These are phyloP conservation scores for Vanderwaltozyma polyspora DNA, from an alignment of 805 yeast species.

Conservation along the genomic window DNA sequence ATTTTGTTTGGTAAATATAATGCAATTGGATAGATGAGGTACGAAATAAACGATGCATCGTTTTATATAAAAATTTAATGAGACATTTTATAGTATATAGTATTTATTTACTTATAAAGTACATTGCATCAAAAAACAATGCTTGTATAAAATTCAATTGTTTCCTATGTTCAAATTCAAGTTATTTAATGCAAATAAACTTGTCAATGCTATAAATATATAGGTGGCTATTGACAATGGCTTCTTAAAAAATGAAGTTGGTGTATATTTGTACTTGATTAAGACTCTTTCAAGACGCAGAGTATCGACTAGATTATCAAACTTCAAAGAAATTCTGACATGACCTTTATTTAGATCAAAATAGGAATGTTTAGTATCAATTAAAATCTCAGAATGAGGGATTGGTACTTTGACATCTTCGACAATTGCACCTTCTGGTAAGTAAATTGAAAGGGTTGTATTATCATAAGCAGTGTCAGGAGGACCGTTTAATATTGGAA, in stretches of 20 bases:
- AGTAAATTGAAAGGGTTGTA: constrained; percentile 48
- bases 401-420: constrained; percentile 49
- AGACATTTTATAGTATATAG: constrained; percentile 1
- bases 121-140: constrained; percentile 3
- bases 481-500: constrained; percentile 70
- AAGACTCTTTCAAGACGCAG: constrained; percentile 44
- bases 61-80: constrained; percentile 19
- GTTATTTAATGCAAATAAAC: constrained; percentile 39
- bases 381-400: constrained; percentile 14
- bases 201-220: constrained; percentile 47
- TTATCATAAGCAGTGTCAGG: constrained; percentile 55
- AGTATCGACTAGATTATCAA: constrained; percentile 57
- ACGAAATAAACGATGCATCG: too few relatives aligned
- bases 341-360: constrained; percentile 74
- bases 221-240: constrained; percentile 56
- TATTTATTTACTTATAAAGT: constrained; percentile 7
- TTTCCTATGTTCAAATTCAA: constrained; percentile 31
- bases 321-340: constrained; percentile 53
- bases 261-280: constrained; percentile 53
- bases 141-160: constrained; percentile 36
- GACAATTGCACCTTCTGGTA: constrained; percentile 79
- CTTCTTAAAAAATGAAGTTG: constrained; percentile 43
- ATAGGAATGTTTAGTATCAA: constrained; percentile 37
- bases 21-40: too few relatives aligned
- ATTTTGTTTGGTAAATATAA: too few relatives aligned